A percentile compares a stretch with the other conserved stretches of the same genome.
Conservation (phyloP, 768 basidiomycete species). For the Hortiboletus campestris region DNA sequence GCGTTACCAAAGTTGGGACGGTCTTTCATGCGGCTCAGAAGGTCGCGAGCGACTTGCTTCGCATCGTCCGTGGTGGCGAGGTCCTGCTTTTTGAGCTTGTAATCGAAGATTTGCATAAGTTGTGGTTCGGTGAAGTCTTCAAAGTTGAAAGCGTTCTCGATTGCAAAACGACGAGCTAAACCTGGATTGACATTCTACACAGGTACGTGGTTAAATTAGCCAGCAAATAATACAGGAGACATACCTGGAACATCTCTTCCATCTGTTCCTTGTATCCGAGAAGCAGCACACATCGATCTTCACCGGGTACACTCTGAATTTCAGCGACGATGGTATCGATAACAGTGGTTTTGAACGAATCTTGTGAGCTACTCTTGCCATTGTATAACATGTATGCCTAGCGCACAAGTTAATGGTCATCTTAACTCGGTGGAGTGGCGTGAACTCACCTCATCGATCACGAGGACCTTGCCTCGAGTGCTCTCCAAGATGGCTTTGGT, state of each 20-base stretch:
- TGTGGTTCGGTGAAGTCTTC: slow-evolving; percentile 60
- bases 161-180: slow-evolving; percentile 60
- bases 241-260: slow-evolving; percentile 72
- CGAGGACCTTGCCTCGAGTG: slow-evolving; percentile 62
- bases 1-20: slow-evolving; percentile 67
- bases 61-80: slow-evolving; percentile 55
- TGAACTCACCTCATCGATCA: slow-evolving; percentile 61
- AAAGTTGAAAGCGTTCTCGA: slow-evolving; percentile 69
- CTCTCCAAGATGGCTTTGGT: slow-evolving; percentile 61
- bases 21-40: slow-evolving; percentile 34
- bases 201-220: not conserved
- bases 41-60: slow-evolving; percentile 53
- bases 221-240: not conserved
- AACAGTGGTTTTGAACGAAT: slow-evolving; percentile 63
- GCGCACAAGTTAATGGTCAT: not conserved
- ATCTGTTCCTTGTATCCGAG: slow-evolving; percentile 67
- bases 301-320: slow-evolving; percentile 65
- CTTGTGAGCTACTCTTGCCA: slow-evolving; percentile 33
- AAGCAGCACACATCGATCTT: slow-evolving; percentile 66
- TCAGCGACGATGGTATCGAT: slow-evolving; percentile 77
- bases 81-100: slow-evolving; percentile 57
- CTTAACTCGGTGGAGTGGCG: slow-evolving; percentile 9
- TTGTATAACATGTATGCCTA: slow-evolving; percentile 51
- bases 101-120: slow-evolving; percentile 49
- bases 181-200: slow-evolving; percentile 69